A percentile compares a stretch with the other conserved stretches of the same genome.
These are phyloP conservation scores for Apophysomyces sp. DNA, from an alignment of 371 early-diverging fungal genomes.

Conservation along the genomic window DNA sequence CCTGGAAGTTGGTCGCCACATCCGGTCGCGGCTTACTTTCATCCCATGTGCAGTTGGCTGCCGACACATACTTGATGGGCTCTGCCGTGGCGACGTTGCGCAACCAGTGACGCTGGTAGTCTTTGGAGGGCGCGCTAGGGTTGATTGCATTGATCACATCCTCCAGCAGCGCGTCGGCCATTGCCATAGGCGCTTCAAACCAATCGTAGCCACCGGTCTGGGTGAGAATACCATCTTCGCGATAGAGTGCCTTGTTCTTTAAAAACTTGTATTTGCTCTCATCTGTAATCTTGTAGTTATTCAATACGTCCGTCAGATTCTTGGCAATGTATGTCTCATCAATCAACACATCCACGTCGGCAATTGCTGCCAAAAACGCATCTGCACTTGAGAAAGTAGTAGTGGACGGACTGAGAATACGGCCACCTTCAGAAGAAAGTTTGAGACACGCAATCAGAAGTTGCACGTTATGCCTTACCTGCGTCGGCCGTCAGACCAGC, in stretches of 20 bases:
- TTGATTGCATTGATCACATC: conserved; percentile 68
- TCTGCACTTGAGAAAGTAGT: conserved; percentile 41
- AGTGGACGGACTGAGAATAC: conserved; percentile 25
- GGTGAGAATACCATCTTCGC: conserved; percentile 68
- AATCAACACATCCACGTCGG: conserved; percentile 68
- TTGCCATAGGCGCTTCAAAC: conserved; percentile 70
- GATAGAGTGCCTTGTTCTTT: conserved; percentile 61
- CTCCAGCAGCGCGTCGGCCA: conserved; percentile 69
- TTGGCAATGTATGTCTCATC: conserved; percentile 67
- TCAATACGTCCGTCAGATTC: conserved; percentile 45
- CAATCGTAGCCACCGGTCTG: conserved; percentile 64
- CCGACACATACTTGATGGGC: conserved; percentile 38
- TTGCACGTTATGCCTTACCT: conserved; percentile 28
- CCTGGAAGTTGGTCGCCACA: conserved; percentile 44
- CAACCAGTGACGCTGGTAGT: conserved; percentile 60
- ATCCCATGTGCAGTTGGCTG: conserved; percentile 57
- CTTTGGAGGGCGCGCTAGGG: conserved; percentile 51
- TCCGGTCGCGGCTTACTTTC: conserved; percentile 51
- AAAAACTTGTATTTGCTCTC: conserved; percentile 60
- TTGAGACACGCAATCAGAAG: neutral
- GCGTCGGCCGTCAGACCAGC: conserved; percentile 63
- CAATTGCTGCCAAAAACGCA: conserved; percentile 50
- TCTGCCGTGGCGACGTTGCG: conserved; percentile 65
- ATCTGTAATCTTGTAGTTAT: conserved; percentile 51
- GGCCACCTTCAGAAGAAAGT: conserved; percentile 25